Percentiles rank a stretch among this genome's conserved stretches.
Conservation (phyloP, 805 yeast species). For the Metschnikowia drakensbergensis region DNA sequence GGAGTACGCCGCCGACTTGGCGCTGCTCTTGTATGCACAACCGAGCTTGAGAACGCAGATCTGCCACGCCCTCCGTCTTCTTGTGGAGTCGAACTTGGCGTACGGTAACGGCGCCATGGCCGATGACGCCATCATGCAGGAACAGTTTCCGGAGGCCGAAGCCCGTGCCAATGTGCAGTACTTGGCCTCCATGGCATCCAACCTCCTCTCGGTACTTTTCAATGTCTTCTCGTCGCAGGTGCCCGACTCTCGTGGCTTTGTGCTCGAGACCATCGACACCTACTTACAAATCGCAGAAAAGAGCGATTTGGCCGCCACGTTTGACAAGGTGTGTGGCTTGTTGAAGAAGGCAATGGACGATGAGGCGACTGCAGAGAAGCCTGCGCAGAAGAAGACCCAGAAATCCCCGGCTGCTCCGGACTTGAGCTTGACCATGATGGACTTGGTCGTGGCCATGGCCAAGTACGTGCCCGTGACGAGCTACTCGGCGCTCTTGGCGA, state of each 20-base stretch:
- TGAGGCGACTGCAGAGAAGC: constrained; percentile 17
- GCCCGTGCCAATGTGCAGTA: constrained; percentile 59
- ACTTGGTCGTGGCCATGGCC: constrained; percentile 81
- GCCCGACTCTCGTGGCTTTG: constrained; percentile 77
- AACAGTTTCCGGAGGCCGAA: constrained; percentile 54
- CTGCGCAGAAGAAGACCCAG: constrained; percentile 25
- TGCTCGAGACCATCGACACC: constrained; percentile 81
- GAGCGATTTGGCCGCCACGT: constrained; percentile 67
- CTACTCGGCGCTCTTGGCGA: constrained; percentile 71
- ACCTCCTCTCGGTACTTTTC: constrained; percentile 80
- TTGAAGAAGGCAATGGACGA: constrained; percentile 68
- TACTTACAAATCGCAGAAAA: constrained; percentile 67
- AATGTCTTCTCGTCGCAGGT: constrained; percentile 89
- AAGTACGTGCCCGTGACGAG: constrained; percentile 71
- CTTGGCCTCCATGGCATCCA: constrained; percentile 62
- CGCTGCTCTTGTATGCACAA: constrained; percentile 69
- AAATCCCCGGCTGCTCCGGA: constrained; percentile 36
- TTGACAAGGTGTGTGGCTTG: constrained; percentile 79
- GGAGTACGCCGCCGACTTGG: constrained; percentile 70
- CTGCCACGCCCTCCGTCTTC: constrained; percentile 72
- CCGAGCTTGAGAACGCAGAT: constrained; percentile 75
- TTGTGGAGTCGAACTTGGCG: constrained; percentile 72
- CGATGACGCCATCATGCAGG: constrained; percentile 54
- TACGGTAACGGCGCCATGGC: constrained; percentile 58
- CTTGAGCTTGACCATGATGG: constrained; percentile 83